Evolutionary conservation across 2,329 filamentous ascomycete genomes (phyloP).

Genomic region (Talaromyces sp.): DNA sequence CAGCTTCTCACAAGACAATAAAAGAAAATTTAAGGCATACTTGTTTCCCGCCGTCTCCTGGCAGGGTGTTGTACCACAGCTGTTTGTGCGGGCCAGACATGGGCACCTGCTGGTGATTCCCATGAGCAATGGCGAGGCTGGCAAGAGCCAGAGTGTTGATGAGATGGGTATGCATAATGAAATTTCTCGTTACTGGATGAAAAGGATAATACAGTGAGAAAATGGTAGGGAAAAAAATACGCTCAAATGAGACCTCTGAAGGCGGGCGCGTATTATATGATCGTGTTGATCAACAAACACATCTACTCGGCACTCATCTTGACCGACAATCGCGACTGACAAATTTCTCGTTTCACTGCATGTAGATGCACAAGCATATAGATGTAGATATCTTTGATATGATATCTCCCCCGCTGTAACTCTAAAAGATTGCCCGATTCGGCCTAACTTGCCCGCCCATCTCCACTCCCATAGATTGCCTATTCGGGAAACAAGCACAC

Average conservation of each 20-base stretch:
- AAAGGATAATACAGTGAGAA: no score
- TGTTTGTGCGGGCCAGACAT: conserved; percentile 66
- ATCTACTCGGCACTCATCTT: not conserved
- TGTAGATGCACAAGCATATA: not conserved
- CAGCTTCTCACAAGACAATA: not conserved
- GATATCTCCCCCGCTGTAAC: not conserved
- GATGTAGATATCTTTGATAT: not conserved
- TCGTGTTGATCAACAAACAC: not conserved
- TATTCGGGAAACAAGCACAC: not conserved
- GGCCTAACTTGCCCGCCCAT: not conserved
- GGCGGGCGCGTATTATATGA: not conserved
- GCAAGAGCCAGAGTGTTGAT: conserved; percentile 15
- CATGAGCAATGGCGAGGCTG: conserved; percentile 55
- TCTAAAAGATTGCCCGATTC: not conserved
- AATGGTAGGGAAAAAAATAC: no score
- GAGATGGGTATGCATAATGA: not conserved
- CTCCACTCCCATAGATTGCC: not conserved
- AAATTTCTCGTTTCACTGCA: not conserved
- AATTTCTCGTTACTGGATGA: not conserved
- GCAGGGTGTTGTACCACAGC: conserved; percentile 77
- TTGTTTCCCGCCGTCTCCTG: conserved; percentile 79
- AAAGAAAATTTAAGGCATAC: conserved; percentile 37
- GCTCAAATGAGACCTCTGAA: not conserved
- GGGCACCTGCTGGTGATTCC: conserved; percentile 53
- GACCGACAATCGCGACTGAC: no score